Evolutionary conservation across 108 stramenopile genomes (phyloP), one percentile per base, ranked within the genome.

Genomic region (Asterionellopsis glacialis): DNA sequence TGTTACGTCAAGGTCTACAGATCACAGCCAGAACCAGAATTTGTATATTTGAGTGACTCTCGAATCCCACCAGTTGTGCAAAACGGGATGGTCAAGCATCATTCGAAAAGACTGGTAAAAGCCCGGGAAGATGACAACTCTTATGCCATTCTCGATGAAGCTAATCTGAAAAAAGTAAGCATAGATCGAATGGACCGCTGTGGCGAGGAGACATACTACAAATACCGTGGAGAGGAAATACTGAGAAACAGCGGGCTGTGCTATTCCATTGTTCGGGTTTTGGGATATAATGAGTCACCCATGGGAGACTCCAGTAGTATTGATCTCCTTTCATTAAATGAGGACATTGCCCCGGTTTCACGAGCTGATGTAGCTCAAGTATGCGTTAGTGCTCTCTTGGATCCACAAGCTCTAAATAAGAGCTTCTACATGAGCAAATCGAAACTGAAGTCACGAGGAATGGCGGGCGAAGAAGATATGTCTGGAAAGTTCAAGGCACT

Each of bases 321-420:
- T 52, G 69, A 82, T 3, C 68, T 88, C 55, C 60, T 61, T 62
- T 59, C 73, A 59, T 73, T 70, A 56, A 66, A 80, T 43, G 58
- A 75, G 15, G 49, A 78, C 38, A 70, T 87, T 18, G 41, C 69
- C 0, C 54, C 79, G 7, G 83, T 92, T 11, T 86, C 90, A 45
- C 72, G 87, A 54, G 76, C 68, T n/a, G 87, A 92, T 55, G 79
- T 84, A n/a, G 83, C 90, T 6, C 83, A 83, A 70, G 90, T 92
- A 0, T 83, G 85, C 47, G 83, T 85, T 9, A 79, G 82, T 45
- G 85, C 85, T 7, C 61, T 88, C 5, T 42, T 92, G 45, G 85
- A 92, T 41, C 86, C 90, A 0, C 70, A 82, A 65, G 90, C 90
- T 26, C 67, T 87, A 65, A 92, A 92, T 66, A 81, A 88, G 58